A percentile compares a stretch with the other conserved stretches of the same genome.
These are phyloP conservation scores for Pichia exigua DNA, from an alignment of 805 yeast species.

Conservation along the genomic window DNA sequence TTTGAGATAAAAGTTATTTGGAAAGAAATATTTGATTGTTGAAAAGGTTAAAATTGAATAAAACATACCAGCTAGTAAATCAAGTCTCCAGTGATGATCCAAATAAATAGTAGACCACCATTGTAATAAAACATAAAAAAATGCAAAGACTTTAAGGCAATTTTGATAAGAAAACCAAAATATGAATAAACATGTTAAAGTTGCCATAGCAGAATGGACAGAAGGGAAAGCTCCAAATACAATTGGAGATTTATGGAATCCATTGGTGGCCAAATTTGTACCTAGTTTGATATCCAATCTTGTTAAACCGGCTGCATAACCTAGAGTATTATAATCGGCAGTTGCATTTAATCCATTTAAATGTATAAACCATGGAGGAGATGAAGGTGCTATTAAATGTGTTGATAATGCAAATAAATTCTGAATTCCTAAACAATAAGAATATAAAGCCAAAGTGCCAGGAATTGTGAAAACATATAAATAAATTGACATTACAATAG, in stretches of 20 bases:
- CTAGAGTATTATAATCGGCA: conserved; percentile 55
- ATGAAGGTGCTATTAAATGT: conserved; percentile 57
- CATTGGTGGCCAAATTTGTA: conserved; percentile 49
- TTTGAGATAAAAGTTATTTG: no score
- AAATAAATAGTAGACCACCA: conserved; percentile 74
- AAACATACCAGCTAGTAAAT: conserved; percentile 45
- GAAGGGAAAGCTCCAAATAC: conserved; percentile 77
- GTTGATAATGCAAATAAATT: conserved; percentile 54
- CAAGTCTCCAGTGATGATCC: conserved; percentile 67
- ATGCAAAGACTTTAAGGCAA: conserved; percentile 29
- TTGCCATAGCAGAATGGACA: conserved; percentile 60
- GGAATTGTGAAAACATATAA: conserved; percentile 60
- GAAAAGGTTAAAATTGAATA: conserved; percentile 42
- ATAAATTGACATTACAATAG: conserved; percentile 54
- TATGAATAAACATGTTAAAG: conserved; percentile 38
- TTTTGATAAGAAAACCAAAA: conserved; percentile 33
- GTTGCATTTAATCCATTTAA: conserved; percentile 46
- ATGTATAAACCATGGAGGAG: conserved; percentile 70
- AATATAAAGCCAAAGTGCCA: conserved; percentile 49
- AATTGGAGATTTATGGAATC: conserved; percentile 60
- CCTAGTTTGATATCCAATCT: conserved; percentile 59
- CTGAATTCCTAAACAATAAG: conserved; percentile 50
- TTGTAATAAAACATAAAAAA: conserved; percentile 43
- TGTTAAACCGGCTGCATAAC: conserved; percentile 64
- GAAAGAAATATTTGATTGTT: conserved; percentile 22